Conservation (phyloP, 192 early-diverging fungal species). For the Blastocladiella britannica region DNA sequence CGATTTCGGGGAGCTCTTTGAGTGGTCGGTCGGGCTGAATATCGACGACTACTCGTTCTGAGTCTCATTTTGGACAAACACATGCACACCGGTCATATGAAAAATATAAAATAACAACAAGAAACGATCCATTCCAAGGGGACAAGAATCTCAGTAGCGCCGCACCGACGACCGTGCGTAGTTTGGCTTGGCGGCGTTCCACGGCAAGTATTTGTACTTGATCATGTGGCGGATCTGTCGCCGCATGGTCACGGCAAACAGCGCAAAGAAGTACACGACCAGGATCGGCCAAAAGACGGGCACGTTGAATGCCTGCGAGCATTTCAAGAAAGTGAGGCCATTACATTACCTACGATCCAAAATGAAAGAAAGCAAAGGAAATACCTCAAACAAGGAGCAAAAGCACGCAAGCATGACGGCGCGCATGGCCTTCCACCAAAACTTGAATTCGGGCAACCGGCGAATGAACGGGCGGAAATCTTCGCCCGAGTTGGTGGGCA, state of each 20-base stretch:
- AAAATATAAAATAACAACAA: no score
- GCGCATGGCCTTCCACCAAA: conserved; percentile 65
- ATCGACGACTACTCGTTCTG: background rate
- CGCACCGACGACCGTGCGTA: conserved; percentile 16
- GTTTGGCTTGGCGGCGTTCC: conserved; percentile 56
- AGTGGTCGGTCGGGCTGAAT: background rate
- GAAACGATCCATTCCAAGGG: no score
- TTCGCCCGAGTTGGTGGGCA: conserved; percentile 74
- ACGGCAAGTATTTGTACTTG: conserved; percentile 76
- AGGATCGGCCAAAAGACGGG: conserved; percentile 99
- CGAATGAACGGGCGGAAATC: conserved; percentile 96
- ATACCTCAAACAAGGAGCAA: conserved; percentile 45
- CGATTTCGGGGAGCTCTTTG: background rate
- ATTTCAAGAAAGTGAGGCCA: background rate
- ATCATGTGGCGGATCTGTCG: conserved; percentile 96
- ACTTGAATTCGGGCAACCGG: conserved; percentile 94
- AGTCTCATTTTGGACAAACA: no score
- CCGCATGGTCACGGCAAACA: conserved; percentile 88
- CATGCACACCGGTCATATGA: no score
- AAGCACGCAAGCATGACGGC: conserved; percentile 61
- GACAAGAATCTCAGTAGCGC: no score
- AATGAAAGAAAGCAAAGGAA: background rate
- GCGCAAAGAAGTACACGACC: conserved; percentile 81
- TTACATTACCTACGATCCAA: background rate
- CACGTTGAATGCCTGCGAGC: conserved; percentile 63